Base-by-base conservation (phyloP, 1,139 yeast genomes). In the Zygoascus meyerae region DNA sequence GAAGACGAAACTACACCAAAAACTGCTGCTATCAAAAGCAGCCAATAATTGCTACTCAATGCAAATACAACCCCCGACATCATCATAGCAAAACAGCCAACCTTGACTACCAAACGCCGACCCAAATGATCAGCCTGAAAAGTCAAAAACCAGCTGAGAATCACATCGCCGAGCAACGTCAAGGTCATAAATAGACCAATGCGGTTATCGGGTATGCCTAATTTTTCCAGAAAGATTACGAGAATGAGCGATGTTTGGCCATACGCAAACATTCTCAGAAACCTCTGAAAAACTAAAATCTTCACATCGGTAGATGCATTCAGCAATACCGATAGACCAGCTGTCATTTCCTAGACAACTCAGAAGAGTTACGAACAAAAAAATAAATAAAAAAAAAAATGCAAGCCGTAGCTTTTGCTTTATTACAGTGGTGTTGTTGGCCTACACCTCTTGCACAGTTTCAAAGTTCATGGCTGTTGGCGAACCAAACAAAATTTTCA, bases 181-280 rank as follows among this genome's bases (percentile, higher is more conserved):
- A 82, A 67, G 0, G 95, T 78, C 95, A 89, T 87, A 62, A 89
- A 89, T 32, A 78, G 51, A 2, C 97, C 97, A 42, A 85, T 83
- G 34, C 70, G 63, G 1, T 75, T 61, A 49, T 84, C 87, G 0
- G 76, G 57, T 41, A 84, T 71, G 2, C 74, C 76, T 5, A 84
- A 63, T 3, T 74, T 71, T 48, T 75, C 75, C 43, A 89, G 71
- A 56, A 81, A 86, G 12, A 86, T 71, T 0, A 92, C 83, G 42
- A 89, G 67, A 5, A 89, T 81, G 66, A 87, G 90, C 57, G 87
- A 86, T 10, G 94, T 83, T 51, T 84, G 70, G 2, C 95, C 95
- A 63, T 82, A 89, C 1, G 94, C 83, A 50, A 81, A 69, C 77
- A 86, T 74, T 18, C 96, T 72, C 30, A 84, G 68, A 55, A 85